These are phyloP conservation scores for Heterobasidion annosum DNA, from an alignment of 1,284 basidiomycete species.

Conservation along the genomic window DNA sequence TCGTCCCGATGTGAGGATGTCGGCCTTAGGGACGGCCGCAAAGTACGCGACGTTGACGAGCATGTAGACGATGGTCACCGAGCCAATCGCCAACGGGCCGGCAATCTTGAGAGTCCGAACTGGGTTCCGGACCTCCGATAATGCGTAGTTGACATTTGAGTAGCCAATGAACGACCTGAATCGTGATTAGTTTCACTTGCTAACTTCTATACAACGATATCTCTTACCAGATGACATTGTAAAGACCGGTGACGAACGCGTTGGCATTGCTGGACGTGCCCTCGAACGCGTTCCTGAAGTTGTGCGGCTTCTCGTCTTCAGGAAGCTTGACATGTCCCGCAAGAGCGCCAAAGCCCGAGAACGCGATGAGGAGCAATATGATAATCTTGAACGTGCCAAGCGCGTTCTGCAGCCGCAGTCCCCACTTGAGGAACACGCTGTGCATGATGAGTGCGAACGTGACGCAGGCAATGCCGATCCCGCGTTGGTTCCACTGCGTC, in stretches of 20 bases:
- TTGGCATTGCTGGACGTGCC: constrained; percentile 39
- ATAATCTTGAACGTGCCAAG: constrained; percentile 60
- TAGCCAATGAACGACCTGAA: constrained; percentile 62
- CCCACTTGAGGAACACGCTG: constrained; percentile 43
- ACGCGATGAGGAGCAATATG: constrained; percentile 44
- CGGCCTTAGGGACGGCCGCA: constrained; percentile 54
- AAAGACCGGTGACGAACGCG: constrained; percentile 52
- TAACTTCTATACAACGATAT: not conserved
- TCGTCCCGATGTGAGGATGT: constrained; percentile 51
- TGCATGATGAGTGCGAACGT: constrained; percentile 53
- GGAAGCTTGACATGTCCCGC: constrained; percentile 6
- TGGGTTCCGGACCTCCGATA: constrained; percentile 60
- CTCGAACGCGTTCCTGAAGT: constrained; percentile 47
- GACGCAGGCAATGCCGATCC: constrained; percentile 44
- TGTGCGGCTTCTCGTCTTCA: constrained; percentile 26
- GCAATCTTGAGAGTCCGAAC: constrained; percentile 59
- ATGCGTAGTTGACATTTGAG: constrained; percentile 61
- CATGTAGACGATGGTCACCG: constrained; percentile 46
- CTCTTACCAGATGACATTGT: constrained; percentile 53
- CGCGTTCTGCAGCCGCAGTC: constrained; percentile 55
- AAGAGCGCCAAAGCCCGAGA: constrained; percentile 20
- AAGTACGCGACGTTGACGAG: constrained; percentile 63
- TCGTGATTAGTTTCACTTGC: not conserved
- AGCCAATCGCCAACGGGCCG: constrained; percentile 51
- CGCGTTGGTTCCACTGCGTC: constrained; percentile 36